phyloP scores from a whole-genome alignment of 305 asterid genomes.

The Ajuga reptans region DNA sequence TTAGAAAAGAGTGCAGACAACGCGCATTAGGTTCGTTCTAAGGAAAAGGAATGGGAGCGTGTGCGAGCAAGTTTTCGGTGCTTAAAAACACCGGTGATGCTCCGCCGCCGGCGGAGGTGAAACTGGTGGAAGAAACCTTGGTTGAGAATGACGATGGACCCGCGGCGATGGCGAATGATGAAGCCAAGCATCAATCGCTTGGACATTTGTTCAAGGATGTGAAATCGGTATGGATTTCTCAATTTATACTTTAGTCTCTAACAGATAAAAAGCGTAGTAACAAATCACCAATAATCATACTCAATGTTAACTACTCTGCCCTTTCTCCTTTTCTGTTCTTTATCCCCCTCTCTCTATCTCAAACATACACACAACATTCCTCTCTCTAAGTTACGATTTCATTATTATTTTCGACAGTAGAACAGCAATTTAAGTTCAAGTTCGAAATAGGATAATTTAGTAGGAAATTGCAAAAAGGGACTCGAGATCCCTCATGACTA shows the following conservation, averaged over 20 bases:
- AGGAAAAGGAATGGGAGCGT: slow-evolving; percentile 32
- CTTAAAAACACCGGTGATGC: slow-evolving; percentile 16
- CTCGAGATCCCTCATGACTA: not conserved
- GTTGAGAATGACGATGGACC: slow-evolving; percentile 10
- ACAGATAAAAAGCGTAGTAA: not conserved
- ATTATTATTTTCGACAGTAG: not conserved
- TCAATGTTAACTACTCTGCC: not conserved
- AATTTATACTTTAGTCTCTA: not conserved
- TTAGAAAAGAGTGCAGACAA: not conserved
- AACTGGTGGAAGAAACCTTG: slow-evolving; percentile 11
- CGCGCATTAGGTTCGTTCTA: not conserved
- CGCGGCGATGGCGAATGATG: slow-evolving; percentile 23
- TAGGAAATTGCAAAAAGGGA: not conserved
- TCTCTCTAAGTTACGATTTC: not conserved
- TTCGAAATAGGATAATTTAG: not conserved
- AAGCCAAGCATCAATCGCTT: slow-evolving; percentile 29
- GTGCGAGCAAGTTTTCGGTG: slow-evolving; percentile 30
- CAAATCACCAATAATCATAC: not conserved
- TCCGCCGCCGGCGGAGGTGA: slow-evolving; percentile 32
- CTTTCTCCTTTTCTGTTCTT: not conserved
- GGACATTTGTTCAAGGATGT: slow-evolving; percentile 33
- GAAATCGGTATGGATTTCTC: slow-evolving; percentile 4
- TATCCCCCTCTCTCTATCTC: too few species aligned
- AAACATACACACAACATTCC: too few species aligned
- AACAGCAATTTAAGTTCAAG: not conserved